Evolutionary conservation across 148 eudicot genomes (phyloP).

Genomic region (Suaeda aralocaspica): DNA sequence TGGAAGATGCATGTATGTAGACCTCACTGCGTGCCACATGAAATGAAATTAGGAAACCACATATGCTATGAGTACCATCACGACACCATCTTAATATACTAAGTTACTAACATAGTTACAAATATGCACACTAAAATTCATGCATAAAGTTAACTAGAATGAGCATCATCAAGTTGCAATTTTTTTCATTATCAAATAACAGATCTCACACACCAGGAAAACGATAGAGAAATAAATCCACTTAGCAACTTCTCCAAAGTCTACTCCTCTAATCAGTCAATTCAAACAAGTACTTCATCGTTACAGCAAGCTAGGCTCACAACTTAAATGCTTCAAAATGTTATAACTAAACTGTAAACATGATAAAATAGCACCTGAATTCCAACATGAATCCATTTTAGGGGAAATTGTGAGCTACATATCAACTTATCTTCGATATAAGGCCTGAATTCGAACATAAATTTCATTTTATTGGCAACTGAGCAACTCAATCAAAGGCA

Average conservation of each 20-base stretch:
- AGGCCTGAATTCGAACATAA: too few species aligned
- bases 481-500: too few species aligned
- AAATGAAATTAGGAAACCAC: conserved; percentile 9
- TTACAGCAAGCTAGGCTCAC: not conserved
- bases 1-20: conserved; percentile 77
- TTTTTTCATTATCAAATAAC: not conserved
- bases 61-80: not conserved
- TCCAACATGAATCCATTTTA: not conserved
- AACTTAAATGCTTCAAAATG: not conserved
- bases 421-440: too few species aligned
- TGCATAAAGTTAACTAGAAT: not conserved
- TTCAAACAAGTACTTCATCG: not conserved
- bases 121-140: not conserved
- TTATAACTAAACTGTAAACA: not conserved
- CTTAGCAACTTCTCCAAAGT: not conserved
- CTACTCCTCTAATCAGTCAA: not conserved
- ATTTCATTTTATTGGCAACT: too few species aligned
- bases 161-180: not conserved
- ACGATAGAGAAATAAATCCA: not conserved
- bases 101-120: not conserved
- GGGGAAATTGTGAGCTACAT: not conserved
- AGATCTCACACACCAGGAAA: not conserved
- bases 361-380: not conserved
- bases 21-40: conserved; percentile 63
- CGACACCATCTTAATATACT: not conserved